Conservation (phyloP, 805 yeast species). For the Candida germanica region DNA sequence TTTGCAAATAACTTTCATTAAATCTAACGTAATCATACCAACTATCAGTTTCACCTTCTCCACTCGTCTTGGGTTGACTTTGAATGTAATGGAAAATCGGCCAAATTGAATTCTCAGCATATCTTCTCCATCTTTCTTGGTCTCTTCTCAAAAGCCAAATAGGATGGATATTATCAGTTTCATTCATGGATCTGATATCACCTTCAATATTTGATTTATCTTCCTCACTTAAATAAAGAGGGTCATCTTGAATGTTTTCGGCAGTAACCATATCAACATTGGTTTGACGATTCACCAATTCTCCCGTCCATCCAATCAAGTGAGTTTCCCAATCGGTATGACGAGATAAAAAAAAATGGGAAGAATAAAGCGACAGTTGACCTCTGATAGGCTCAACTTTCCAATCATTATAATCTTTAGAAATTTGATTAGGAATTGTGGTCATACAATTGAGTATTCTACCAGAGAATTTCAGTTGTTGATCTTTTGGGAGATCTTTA, state of each 20-base stretch:
- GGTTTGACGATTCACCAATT: slow-evolving; percentile 44
- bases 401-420: slow-evolving; percentile 43
- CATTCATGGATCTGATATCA: slow-evolving; percentile 44
- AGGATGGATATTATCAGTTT: slow-evolving; percentile 65
- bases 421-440: slow-evolving; percentile 60
- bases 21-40: slow-evolving; percentile 89
- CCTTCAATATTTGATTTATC: slow-evolving; percentile 53
- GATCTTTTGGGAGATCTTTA: slow-evolving; percentile 21
- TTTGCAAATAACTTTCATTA: slow-evolving; percentile 86
- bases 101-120: slow-evolving; percentile 91
- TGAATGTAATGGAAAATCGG: slow-evolving; percentile 93
- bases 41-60: slow-evolving; percentile 61
- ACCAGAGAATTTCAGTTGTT: slow-evolving; percentile 51
- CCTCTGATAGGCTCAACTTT: slow-evolving; percentile 68
- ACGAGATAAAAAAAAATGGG: slow-evolving; percentile 59
- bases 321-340: slow-evolving; percentile 84
- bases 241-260: slow-evolving; percentile 52
- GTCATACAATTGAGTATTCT: slow-evolving; percentile 67
- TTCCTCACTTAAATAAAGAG: slow-evolving; percentile 52
- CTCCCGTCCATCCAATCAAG: slow-evolving; percentile 95
- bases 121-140: slow-evolving; percentile 81
- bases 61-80: slow-evolving; percentile 61
- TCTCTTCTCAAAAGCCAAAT: slow-evolving; percentile 83
- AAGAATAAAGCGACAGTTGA: slow-evolving; percentile 78
- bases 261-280: slow-evolving; percentile 14